These are phyloP conservation scores for Nannizzia gypsea DNA, from an alignment of 2,329 filamentous ascomycete genomes.

Conservation along the genomic window DNA sequence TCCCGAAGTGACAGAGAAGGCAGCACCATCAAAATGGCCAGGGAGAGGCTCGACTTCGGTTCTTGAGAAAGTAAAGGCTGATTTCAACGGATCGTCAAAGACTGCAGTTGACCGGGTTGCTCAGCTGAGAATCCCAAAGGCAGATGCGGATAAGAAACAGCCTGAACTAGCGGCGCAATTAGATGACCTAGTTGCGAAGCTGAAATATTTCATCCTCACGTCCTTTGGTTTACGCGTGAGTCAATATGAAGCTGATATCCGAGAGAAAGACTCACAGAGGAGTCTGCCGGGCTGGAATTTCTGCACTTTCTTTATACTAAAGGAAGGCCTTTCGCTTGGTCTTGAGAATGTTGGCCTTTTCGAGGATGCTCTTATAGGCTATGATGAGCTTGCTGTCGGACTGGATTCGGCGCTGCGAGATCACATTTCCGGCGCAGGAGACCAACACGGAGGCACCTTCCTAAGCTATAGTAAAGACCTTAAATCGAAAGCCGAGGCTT, in stretches of 20 bases:
- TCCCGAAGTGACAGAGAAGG: constrained; percentile 54
- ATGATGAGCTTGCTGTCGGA: constrained; percentile 84
- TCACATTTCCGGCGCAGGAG: constrained; percentile 49
- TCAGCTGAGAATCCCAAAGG: constrained; percentile 62
- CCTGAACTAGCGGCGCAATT: constrained; percentile 73
- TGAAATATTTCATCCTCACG: constrained; percentile 74
- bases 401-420: constrained; percentile 73
- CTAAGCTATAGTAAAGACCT: constrained; percentile 63
- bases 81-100: constrained; percentile 76
- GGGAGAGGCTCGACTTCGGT: constrained; percentile 68
- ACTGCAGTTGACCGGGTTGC: constrained; percentile 63
- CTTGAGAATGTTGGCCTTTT: constrained; percentile 94
- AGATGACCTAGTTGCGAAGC: constrained; percentile 69
- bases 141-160: constrained; percentile 51
- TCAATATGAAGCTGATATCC: constrained; percentile 95
- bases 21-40: constrained; percentile 58
- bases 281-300: constrained; percentile 95
- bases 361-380: constrained; percentile 86
- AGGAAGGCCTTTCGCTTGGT: constrained; percentile 83
- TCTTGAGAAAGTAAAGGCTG: constrained; percentile 75
- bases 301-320: constrained; percentile 96
- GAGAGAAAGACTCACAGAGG: constrained; percentile 80
- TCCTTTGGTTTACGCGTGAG: constrained; percentile 84
- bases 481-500: constrained; percentile 46
- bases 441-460: constrained; percentile 61